A percentile compares a stretch with the other conserved stretches of the same genome.
Conservation (phyloP, 495 filamentous ascomycete genomes). For the Penicillium bialowiezense region DNA sequence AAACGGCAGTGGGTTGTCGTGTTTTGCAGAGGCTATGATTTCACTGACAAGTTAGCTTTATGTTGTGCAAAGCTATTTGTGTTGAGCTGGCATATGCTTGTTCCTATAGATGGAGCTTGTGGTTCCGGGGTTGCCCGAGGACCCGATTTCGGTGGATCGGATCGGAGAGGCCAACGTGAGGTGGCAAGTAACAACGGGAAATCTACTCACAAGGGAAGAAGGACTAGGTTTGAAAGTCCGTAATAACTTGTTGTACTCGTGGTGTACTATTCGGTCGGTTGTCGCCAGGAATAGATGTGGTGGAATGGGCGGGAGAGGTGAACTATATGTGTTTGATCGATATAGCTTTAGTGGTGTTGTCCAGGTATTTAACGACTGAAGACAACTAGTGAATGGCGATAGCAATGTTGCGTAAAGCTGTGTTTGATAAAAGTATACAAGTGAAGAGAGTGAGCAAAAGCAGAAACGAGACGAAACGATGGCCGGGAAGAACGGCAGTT, state of each 20-base stretch:
- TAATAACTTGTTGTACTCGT: not conserved
- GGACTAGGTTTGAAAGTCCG: not conserved
- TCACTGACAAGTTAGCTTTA: slow-evolving; percentile 1
- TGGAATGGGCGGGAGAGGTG: not conserved
- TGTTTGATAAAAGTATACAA: not conserved
- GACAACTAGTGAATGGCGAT: slow-evolving; percentile 1
- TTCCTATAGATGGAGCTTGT: slow-evolving; percentile 5
- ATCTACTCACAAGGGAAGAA: slow-evolving; percentile 14
- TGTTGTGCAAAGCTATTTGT: slow-evolving; percentile 2
- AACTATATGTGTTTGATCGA: not conserved
- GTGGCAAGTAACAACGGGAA: slow-evolving; percentile 4
- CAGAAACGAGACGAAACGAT: not conserved
- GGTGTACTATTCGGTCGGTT: not conserved
- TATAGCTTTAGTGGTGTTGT: not conserved
- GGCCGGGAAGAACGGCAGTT: not conserved
- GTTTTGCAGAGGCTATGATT: not conserved
- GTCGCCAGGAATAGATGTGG: no score
- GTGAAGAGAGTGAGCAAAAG: not conserved
- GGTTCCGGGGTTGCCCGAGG: slow-evolving; percentile 19
- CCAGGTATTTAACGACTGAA: not conserved
- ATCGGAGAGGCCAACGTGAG: slow-evolving; percentile 10
- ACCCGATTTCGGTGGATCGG: slow-evolving; percentile 13
- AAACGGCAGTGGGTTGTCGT: not conserved
- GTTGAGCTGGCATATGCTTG: slow-evolving; percentile 5
- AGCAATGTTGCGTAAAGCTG: slow-evolving; percentile 1